Evolutionary conservation across 2,329 filamentous ascomycete genomes (phyloP).

Genomic region (Xylariaceae sp.): DNA sequence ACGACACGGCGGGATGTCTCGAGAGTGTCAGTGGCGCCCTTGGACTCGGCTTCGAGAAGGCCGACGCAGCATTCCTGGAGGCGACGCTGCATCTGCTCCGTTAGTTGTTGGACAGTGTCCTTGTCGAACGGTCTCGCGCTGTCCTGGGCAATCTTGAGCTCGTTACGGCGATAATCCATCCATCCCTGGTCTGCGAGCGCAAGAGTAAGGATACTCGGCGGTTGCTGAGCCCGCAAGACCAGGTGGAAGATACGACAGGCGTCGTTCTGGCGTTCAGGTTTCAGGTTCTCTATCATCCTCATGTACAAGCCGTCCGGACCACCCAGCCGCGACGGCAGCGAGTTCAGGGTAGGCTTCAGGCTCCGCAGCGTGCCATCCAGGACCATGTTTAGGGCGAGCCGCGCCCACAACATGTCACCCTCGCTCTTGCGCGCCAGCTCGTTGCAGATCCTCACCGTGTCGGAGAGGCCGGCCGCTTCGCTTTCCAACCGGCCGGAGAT

Average conservation of each 20-base stretch:
- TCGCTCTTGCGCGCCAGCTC: slow-evolving; percentile 26
- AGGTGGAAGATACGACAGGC: slow-evolving; percentile 30
- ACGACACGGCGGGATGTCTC: slow-evolving; percentile 26
- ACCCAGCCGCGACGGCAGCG: slow-evolving; percentile 27
- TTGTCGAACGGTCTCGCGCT: slow-evolving; percentile 18
- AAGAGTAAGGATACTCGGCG: slow-evolving; percentile 28
- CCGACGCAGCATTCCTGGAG: slow-evolving; percentile 24
- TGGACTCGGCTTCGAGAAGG: slow-evolving; percentile 26
- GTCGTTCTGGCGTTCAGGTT: slow-evolving; percentile 22
- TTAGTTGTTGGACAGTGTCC: slow-evolving; percentile 19
- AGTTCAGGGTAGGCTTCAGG: slow-evolving; percentile 25
- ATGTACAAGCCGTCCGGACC: slow-evolving; percentile 30
- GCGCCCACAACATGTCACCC: slow-evolving; percentile 30
- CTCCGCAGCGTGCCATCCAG: slow-evolving; percentile 28
- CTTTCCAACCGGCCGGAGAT: slow-evolving; percentile 27
- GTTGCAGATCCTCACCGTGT: slow-evolving; percentile 26
- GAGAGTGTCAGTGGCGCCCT: slow-evolving; percentile 16
- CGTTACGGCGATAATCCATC: slow-evolving; percentile 18
- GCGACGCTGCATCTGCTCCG: slow-evolving; percentile 25
- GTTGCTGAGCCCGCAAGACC: slow-evolving; percentile 28
- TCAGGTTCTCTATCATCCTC: slow-evolving; percentile 29
- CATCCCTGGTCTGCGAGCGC: slow-evolving; percentile 28
- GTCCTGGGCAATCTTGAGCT: slow-evolving; percentile 22
- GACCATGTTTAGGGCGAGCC: slow-evolving; percentile 29
- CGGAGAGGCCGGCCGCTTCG: slow-evolving; percentile 27